These are phyloP conservation scores for Arabis hirsuta DNA, from an alignment of 345 rosid genomes.

Conservation along the genomic window DNA sequence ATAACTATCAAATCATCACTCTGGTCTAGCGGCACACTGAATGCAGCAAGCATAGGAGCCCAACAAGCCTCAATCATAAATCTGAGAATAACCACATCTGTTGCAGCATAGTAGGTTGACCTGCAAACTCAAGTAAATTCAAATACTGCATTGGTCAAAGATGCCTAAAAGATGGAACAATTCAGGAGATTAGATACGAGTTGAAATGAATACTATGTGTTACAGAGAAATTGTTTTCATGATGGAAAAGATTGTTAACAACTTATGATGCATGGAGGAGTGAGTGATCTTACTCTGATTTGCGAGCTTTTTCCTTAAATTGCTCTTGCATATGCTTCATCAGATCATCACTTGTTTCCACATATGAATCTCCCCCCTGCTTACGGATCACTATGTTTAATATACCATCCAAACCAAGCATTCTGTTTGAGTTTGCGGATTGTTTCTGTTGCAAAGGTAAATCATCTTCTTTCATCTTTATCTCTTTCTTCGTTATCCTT, in stretches of 20 bases:
- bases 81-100: constrained; percentile 76
- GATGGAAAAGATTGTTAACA: constrained; percentile 21
- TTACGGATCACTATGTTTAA: constrained; percentile 80
- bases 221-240: constrained; percentile 10
- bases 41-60: constrained; percentile 96
- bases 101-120: constrained; percentile 73
- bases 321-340: constrained; percentile 87
- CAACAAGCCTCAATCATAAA: constrained; percentile 96
- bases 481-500: constrained; percentile 81
- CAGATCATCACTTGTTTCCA: constrained; percentile 83
- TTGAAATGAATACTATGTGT: constrained; percentile 10
- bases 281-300: constrained; percentile 64
- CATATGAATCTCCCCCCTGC: constrained; percentile 73
- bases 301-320: constrained; percentile 83
- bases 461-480: constrained; percentile 72
- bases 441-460: constrained; percentile 73
- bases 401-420: constrained; percentile 88
- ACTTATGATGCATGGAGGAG: constrained; percentile 21
- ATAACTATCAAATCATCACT: constrained; percentile 81
- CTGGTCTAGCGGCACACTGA: constrained; percentile 87
- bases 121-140: constrained; percentile 46
- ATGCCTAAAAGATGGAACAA: constrained; percentile 14
- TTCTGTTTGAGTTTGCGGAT: constrained; percentile 60
- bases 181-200: constrained; percentile 21
- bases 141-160: constrained; percentile 27